Base-by-base conservation (phyloP, 2,329 filamentous ascomycete genomes). In the Cryphonectria parasitica region DNA sequence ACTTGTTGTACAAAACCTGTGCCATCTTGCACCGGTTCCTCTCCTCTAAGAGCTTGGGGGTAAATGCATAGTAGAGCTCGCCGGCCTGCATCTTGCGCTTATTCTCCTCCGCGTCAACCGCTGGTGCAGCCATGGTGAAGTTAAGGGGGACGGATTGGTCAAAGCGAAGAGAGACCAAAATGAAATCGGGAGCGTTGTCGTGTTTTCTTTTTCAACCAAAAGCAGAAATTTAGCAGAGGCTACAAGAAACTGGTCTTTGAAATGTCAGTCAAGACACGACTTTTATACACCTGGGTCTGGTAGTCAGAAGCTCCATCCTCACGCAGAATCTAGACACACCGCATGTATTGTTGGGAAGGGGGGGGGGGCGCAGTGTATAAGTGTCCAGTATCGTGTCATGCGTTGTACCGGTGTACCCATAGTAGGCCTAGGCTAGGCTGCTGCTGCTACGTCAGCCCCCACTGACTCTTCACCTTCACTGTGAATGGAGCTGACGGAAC, bases 21-120 rank as follows among this genome's bases (percentile, higher is more conserved):
- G 92, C 91, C 43, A 82, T 79, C 58, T 84, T 84, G 78, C 91
- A 93, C 19, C 89, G 85, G n/a, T 82, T 81, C 25, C 93, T 87
- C 54, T 86, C 90, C 0, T 86, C 88, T 2, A 87, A 80, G 4
- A 96, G 82, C 45, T 91, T 87, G 0, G 92, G 90, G 0, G 88
- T 88, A 77, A 95, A 95, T 58, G 91, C 89, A 75, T 90, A 87
- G 79, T 94, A 95, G 15, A 95, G 85, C 78, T 95, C 89, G 64
- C 91, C 91, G 19, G 84, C 83, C 64, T 82, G 80, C 90, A 93
- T 93, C 36, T 84, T 83, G 56, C 80, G 79, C 52, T 82, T 79
- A 77, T 88, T 88, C 64, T 87, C 85, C 56, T 76, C 79, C 8
- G 79, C 78, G 65, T 84, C 79, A 43, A 87, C 69, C 13, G 54